These are phyloP conservation scores for Venturia pyrina DNA, from an alignment of 2,329 filamentous ascomycete genomes.

Conservation along the genomic window DNA sequence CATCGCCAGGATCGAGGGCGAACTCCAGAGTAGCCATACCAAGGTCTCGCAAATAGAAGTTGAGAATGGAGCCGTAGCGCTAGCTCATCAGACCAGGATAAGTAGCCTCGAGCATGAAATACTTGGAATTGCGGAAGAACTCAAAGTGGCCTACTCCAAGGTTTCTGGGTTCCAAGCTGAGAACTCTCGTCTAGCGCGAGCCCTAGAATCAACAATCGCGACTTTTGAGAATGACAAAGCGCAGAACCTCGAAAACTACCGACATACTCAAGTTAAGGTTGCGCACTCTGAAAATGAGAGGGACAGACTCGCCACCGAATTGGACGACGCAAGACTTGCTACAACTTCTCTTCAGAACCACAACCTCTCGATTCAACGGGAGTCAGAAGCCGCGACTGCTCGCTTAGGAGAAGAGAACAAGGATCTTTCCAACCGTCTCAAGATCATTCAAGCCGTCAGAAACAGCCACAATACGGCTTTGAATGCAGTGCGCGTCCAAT, in stretches of 20 bases:
- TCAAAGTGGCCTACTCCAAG: not conserved
- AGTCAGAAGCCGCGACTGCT: not conserved
- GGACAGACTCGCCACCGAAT: not conserved
- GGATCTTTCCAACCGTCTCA: not conserved
- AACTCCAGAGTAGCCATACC: not conserved
- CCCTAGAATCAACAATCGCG: not conserved
- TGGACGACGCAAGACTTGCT: not conserved
- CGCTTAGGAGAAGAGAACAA: not conserved
- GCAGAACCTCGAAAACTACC: not conserved
- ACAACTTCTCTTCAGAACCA: not conserved
- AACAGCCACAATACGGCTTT: conserved; percentile 6
- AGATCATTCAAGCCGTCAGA: not conserved
- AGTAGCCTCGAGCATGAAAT: not conserved
- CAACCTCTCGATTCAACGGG: not conserved
- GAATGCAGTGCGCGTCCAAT: not conserved
- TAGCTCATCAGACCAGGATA: not conserved
- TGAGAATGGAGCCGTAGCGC: not conserved
- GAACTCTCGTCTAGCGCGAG: not conserved
- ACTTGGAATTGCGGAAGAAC: not conserved
- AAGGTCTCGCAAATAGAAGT: not conserved
- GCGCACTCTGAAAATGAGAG: not conserved
- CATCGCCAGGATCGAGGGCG: not conserved
- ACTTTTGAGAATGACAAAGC: conserved; percentile 1
- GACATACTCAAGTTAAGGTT: not conserved
- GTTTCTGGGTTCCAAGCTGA: not conserved